Percentiles rank a stretch among this genome's conserved stretches.
Evolutionary conservation across 805 yeast genomes (phyloP).

Genomic region (Isabelozyma gotoi): DNA sequence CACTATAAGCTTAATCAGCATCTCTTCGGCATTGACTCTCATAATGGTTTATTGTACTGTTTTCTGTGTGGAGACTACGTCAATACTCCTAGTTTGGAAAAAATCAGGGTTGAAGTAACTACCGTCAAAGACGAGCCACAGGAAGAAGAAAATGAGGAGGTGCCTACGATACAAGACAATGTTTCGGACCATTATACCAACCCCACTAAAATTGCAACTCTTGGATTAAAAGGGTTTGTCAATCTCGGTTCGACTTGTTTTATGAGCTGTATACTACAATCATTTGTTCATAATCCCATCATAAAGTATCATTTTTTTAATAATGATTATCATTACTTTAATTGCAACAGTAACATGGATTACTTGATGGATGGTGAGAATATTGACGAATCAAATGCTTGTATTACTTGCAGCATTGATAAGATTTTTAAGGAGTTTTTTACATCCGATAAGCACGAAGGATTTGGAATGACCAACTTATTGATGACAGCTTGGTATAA

Average conservation of each 20-base stretch:
- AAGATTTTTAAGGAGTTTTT: slow-evolving; percentile 73
- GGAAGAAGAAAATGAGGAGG: neutral
- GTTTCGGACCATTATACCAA: slow-evolving; percentile 12
- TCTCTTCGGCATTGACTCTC: slow-evolving; percentile 56
- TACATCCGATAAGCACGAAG: slow-evolving; percentile 58
- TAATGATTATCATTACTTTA: slow-evolving; percentile 60
- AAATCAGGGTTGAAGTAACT: slow-evolving; percentile 36
- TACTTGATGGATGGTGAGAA: slow-evolving; percentile 15
- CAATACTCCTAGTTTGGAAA: slow-evolving; percentile 58
- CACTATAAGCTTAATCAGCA: slow-evolving; percentile 35
- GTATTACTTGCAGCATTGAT: slow-evolving; percentile 86
- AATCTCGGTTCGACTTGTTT: slow-evolving; percentile 98
- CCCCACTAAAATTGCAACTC: slow-evolving; percentile 56
- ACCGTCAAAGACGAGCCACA: slow-evolving; percentile 5
- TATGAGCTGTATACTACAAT: slow-evolving; percentile 90
- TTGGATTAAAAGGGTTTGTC: slow-evolving; percentile 86
- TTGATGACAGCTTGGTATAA: slow-evolving; percentile 87
- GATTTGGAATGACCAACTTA: slow-evolving; percentile 79
- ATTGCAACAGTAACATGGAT: slow-evolving; percentile 40
- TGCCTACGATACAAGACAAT: neutral
- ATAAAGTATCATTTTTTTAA: slow-evolving; percentile 74
- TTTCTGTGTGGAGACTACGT: slow-evolving; percentile 76
- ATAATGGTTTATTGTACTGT: slow-evolving; percentile 70
- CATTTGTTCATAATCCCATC: slow-evolving; percentile 86
- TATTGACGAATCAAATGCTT: slow-evolving; percentile 39